A percentile compares a stretch with the other conserved stretches of the same genome.
These are phyloP conservation scores for Manihot esculenta DNA, from an alignment of 441 rosid genomes.

Conservation along the genomic window DNA sequence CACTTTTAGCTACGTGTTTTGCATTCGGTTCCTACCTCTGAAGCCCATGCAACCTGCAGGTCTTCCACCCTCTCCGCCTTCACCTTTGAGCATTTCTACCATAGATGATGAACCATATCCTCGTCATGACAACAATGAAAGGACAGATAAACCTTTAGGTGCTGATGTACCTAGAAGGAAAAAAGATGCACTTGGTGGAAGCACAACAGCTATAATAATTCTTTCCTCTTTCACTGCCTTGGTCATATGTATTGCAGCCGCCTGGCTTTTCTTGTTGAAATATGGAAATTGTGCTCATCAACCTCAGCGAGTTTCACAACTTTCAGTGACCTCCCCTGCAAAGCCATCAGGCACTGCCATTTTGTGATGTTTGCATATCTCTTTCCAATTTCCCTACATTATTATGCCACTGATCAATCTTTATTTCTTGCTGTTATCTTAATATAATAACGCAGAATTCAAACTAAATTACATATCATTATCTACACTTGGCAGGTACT, in stretches of 20 bases:
- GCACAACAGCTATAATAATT: slow-evolving; percentile 44
- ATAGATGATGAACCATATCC: slow-evolving; percentile 40
- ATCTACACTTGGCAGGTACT: slow-evolving; percentile 33
- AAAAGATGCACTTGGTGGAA: slow-evolving; percentile 34
- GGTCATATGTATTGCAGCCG: slow-evolving; percentile 36
- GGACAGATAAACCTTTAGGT: slow-evolving; percentile 54
- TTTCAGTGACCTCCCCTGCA: slow-evolving; percentile 25
- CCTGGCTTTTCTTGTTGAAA: slow-evolving; percentile 44
- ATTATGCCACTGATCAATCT: not conserved
- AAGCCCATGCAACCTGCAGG: slow-evolving; percentile 37
- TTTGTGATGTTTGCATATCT: not conserved
- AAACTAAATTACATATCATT: slow-evolving; percentile 3
- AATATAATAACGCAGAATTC: not conserved
- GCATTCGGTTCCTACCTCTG: slow-evolving; percentile 7
- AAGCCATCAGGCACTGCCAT: slow-evolving; percentile 47
- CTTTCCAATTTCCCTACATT: not conserved
- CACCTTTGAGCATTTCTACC: slow-evolving; percentile 36
- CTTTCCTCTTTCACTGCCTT: slow-evolving; percentile 49
- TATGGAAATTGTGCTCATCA: slow-evolving; percentile 27
- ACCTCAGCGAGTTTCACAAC: slow-evolving; percentile 28
- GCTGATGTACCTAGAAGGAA: slow-evolving; percentile 47
- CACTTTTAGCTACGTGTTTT: not conserved
- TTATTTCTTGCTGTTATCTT: slow-evolving; percentile 6
- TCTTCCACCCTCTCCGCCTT: slow-evolving; percentile 71
- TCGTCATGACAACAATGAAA: slow-evolving; percentile 32